Evolutionary conservation across 208 protist genomes (phyloP).

Genomic region (Acanthamoeba sp.): DNA sequence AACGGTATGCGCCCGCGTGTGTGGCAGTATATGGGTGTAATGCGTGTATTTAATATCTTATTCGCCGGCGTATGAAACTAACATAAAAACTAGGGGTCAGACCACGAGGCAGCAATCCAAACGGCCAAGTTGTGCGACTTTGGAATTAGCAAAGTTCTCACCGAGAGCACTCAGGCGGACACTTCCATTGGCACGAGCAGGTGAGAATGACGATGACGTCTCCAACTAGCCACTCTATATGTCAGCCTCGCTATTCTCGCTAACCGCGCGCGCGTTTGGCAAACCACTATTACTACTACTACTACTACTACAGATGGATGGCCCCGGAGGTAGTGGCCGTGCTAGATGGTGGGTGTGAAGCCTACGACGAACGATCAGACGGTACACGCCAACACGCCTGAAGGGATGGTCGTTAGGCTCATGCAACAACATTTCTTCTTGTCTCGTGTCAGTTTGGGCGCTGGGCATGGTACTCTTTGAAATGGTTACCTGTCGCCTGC

Average conservation of each 20-base stretch:
- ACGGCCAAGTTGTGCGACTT: conserved; percentile 66
- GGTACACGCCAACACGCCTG: too few species aligned
- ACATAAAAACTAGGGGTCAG: neutral
- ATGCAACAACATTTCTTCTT: neutral
- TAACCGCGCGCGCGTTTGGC: too few species aligned
- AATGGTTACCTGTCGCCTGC: conserved; percentile 22
- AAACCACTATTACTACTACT: neutral
- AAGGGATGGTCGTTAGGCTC: too few species aligned
- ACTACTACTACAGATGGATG: too few species aligned
- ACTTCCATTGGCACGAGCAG: conserved; percentile 63
- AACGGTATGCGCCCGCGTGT: neutral
- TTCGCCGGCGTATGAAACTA: neutral
- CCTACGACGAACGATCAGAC: conserved; percentile 47
- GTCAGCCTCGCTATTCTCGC: too few species aligned
- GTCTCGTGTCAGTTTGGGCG: conserved; percentile 9
- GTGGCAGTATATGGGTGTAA: too few species aligned
- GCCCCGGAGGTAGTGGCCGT: conserved; percentile 42
- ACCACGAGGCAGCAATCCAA: neutral
- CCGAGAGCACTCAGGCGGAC: conserved; percentile 23
- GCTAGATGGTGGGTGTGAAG: neutral
- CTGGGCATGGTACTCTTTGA: conserved; percentile 61
- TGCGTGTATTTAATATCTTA: neutral
- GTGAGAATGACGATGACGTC: neutral
- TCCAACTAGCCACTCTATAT: neutral
- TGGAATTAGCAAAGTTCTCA: conserved; percentile 41